Conservation (phyloP, 768 basidiomycete genomes). For the Boletellus ananas region DNA sequence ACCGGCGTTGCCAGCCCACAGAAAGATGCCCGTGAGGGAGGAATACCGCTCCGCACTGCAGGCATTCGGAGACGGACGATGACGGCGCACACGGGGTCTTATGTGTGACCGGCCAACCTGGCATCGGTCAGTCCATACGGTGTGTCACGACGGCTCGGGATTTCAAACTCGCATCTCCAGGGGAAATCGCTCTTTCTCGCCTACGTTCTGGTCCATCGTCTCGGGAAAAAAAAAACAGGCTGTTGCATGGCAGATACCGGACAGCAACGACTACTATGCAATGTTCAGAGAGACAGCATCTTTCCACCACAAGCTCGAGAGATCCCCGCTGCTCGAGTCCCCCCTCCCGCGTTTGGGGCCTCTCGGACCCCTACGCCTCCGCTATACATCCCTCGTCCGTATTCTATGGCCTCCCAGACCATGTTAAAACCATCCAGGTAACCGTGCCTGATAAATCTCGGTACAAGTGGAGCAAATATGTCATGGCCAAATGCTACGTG, state of each 20-base stretch:
- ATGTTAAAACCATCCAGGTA: not conserved
- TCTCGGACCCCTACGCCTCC: not conserved
- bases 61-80: no score
- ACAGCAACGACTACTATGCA: not conserved
- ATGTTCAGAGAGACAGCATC: not conserved
- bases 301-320: no score
- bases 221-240: not conserved
- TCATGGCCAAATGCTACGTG: not conserved
- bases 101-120: no score
- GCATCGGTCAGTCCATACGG: no score
- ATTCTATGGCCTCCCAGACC: not conserved
- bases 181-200: no score
- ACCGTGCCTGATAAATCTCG: not conserved
- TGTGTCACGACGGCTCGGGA: no score
- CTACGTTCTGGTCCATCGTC: not conserved
- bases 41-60: no score
- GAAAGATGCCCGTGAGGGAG: no score
- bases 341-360: conserved; percentile 5
- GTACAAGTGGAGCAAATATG: conserved; percentile 3
- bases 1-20: no score
- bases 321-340: no score
- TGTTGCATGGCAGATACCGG: not conserved
- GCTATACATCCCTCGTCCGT: not conserved
- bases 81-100: no score
- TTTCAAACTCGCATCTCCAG: no score